A percentile compares a stretch with the other conserved stretches of the same genome.
phyloP scores from a whole-genome alignment of 202 grass and related monocot species.

The Brachypodium distachyon region DNA sequence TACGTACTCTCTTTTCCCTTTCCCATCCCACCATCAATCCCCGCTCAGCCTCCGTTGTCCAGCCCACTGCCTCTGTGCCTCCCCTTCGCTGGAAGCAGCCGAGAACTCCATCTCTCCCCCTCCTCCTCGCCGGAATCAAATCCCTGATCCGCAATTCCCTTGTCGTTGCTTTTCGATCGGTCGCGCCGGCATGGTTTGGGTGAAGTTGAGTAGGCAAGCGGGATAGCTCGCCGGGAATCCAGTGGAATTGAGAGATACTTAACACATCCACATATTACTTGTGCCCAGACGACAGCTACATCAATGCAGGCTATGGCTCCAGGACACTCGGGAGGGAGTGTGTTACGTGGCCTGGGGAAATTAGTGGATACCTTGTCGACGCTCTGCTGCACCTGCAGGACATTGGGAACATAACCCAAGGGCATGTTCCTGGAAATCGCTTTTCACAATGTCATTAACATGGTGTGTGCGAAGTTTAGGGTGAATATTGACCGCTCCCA shows the following conservation, averaged over 20 bases:
- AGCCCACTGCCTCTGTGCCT: too few species aligned
- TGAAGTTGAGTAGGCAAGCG: not conserved
- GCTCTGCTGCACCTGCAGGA: conserved; percentile 33
- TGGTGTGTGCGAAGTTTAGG: conserved; percentile 31
- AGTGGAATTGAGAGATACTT: not conserved
- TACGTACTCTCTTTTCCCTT: too few species aligned
- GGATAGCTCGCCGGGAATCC: not conserved
- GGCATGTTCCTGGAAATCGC: conserved; percentile 10
- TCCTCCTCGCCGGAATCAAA: too few species aligned
- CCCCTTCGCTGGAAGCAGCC: too few species aligned
- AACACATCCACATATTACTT: not conserved
- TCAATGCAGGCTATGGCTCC: conserved; percentile 5
- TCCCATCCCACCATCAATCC: too few species aligned
- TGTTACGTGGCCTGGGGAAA: conserved; percentile 39
- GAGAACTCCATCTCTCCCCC: too few species aligned
- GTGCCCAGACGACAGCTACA: not conserved
- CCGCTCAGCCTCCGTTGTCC: too few species aligned
- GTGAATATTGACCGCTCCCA: conserved; percentile 27
- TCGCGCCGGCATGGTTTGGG: too few species aligned
- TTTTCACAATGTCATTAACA: conserved; percentile 28
- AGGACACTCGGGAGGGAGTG: not conserved
- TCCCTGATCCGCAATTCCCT: too few species aligned
- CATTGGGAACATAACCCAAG: conserved; percentile 34
- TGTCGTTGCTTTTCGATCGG: too few species aligned
- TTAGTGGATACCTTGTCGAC: conserved; percentile 35